A percentile compares a stretch with the other conserved stretches of the same genome.
Conservation (phyloP, 345 rosid species). For the Mangifera indica region DNA sequence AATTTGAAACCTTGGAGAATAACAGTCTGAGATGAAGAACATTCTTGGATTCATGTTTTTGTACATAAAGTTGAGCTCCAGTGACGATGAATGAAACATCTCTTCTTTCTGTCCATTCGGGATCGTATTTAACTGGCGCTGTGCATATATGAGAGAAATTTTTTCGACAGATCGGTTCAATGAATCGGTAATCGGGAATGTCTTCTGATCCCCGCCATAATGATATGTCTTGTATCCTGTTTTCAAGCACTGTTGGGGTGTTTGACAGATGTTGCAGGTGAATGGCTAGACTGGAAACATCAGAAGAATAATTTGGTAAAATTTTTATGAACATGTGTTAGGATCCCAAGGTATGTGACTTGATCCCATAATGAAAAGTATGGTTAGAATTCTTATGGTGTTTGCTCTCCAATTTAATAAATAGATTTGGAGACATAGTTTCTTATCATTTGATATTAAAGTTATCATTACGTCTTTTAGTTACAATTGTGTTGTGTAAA, state of each 20-base stretch:
- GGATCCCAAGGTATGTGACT: too few relatives aligned
- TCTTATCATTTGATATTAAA: too few relatives aligned
- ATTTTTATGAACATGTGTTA: too few relatives aligned
- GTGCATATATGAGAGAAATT: constrained; percentile 72
- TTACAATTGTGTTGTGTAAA: too few relatives aligned
- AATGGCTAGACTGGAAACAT: constrained; percentile 53
- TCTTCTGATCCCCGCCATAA: constrained; percentile 74
- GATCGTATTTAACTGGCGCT: constrained; percentile 65
- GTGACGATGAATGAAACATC: constrained; percentile 71
- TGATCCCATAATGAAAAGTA: too few relatives aligned
- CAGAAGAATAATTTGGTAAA: neutral
- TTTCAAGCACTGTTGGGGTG: constrained; percentile 46
- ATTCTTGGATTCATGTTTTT: constrained; percentile 56
- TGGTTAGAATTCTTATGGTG: too few relatives aligned
- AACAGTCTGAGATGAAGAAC: constrained; percentile 77
- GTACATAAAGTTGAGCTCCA: constrained; percentile 78
- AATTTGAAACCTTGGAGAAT: constrained; percentile 57
- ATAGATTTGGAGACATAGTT: too few relatives aligned
- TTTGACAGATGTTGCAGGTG: constrained; percentile 73
- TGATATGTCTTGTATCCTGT: constrained; percentile 48
- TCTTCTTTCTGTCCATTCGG: constrained; percentile 40
- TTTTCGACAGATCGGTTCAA: constrained; percentile 58
- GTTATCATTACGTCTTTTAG: too few relatives aligned
- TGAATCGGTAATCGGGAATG: constrained; percentile 33
- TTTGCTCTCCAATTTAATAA: too few relatives aligned